Conservation (phyloP, 768 basidiomycete genomes). For the Suillus variegatus region DNA sequence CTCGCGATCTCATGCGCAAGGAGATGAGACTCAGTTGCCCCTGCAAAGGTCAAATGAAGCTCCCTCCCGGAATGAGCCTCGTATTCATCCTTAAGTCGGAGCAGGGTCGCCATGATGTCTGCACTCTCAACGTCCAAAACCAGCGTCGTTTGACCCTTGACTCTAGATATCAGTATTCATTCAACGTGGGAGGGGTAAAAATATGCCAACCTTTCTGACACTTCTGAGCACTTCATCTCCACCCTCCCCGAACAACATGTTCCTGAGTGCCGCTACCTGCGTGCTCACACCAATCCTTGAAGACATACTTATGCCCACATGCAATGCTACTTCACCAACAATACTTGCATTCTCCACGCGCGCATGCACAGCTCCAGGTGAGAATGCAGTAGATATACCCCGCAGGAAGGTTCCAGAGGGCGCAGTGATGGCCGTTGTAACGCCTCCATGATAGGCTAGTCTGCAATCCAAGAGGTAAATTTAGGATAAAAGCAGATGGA, state of each 20-base stretch:
- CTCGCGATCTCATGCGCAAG: conserved; percentile 67
- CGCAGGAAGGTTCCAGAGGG: conserved; percentile 49
- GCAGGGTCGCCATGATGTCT: conserved; percentile 71
- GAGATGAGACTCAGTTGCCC: conserved; percentile 64
- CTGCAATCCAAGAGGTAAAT: conserved; percentile 32
- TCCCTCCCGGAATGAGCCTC: conserved; percentile 56
- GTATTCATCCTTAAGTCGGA: conserved; percentile 70
- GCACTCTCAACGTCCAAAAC: conserved; percentile 69
- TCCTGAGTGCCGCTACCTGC: conserved; percentile 62
- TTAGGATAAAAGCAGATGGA: not conserved
- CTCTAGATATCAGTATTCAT: not conserved
- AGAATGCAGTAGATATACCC: conserved; percentile 64
- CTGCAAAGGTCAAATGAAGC: conserved; percentile 63
- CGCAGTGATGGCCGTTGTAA: conserved; percentile 59
- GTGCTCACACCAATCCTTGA: conserved; percentile 57
- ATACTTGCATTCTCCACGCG: conserved; percentile 58
- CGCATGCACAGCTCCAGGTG: conserved; percentile 55
- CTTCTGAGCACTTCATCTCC: conserved; percentile 28
- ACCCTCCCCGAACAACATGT: conserved; percentile 60
- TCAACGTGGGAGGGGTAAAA: not conserved
- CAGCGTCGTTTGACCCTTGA: conserved; percentile 61
- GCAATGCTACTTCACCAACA: conserved; percentile 62
- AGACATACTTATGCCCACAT: conserved; percentile 52
- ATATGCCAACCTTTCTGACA: conserved; percentile 17
- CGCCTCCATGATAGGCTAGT: conserved; percentile 64